These are phyloP conservation scores for Leishmania amazonensis DNA, from an alignment of 208 protist genomes.

Conservation along the genomic window DNA sequence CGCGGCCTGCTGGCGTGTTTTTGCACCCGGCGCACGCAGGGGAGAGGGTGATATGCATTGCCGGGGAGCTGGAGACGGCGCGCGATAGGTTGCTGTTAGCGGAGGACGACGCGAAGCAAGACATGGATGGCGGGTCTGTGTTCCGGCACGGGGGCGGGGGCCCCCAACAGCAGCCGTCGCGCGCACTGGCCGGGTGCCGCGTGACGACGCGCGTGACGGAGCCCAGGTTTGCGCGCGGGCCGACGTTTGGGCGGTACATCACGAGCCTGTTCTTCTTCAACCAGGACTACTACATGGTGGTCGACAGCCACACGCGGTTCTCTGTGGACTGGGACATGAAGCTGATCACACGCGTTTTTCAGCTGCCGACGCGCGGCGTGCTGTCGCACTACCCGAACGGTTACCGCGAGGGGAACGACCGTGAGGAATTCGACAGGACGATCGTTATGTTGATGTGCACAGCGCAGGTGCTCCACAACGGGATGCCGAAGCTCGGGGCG, in stretches of 20 bases:
- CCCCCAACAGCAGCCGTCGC: conserved; percentile 37
- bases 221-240: conserved; percentile 56
- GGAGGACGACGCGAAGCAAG: conserved; percentile 18
- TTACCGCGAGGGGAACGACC: conserved; percentile 51
- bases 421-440: conserved; percentile 43
- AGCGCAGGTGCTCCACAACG: conserved; percentile 55
- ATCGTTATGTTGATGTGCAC: conserved; percentile 76
- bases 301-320: conserved; percentile 88
- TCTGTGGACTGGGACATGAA: conserved; percentile 71
- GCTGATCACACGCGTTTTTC: conserved; percentile 65
- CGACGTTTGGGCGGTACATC: conserved; percentile 81
- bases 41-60: conserved; percentile 41
- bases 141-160: conserved; percentile 38
- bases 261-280: conserved; percentile 75
- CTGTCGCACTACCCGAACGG: conserved; percentile 86
- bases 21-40: conserved; percentile 30
- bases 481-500: conserved; percentile 70
- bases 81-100: conserved; percentile 35
- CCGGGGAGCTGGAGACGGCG: conserved; percentile 31
- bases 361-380: conserved; percentile 68
- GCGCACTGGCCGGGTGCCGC: conserved; percentile 57
- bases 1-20: conserved; percentile 18
- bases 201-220: conserved; percentile 51
- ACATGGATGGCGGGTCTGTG: conserved; percentile 14
- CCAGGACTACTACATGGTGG: conserved; percentile 89